A percentile compares a stretch with the other conserved stretches of the same genome.
Evolutionary conservation across 768 basidiomycete species (phyloP).

Genomic region (Tylopilus balloui): DNA sequence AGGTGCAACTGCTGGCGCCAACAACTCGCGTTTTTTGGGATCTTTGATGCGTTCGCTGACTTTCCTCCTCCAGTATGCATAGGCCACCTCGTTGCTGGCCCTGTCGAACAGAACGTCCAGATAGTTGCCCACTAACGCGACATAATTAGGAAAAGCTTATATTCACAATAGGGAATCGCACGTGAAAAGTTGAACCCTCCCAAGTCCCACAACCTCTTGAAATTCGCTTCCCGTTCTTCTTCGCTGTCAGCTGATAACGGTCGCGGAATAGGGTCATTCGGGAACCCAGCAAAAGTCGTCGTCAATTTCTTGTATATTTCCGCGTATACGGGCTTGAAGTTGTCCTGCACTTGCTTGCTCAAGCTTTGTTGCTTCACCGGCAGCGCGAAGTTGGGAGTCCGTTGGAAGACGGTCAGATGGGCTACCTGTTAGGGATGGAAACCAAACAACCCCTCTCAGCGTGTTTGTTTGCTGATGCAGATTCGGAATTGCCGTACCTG

Average conservation of each 20-base stretch:
- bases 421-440: background rate
- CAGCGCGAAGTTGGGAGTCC: conserved; percentile 12
- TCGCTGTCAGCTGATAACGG: conserved; percentile 2
- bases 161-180: background rate
- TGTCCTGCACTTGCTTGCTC: conserved; percentile 4
- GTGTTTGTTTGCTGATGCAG: background rate
- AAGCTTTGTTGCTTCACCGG: conserved; percentile 8
- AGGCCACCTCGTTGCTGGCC: background rate
- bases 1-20: conserved; percentile 11
- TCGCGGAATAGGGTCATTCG: background rate
- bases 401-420: conserved; percentile 15
- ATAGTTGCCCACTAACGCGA: conserved; percentile 11
- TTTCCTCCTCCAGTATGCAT: conserved; percentile 15
- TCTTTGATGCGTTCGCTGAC: conserved; percentile 13
- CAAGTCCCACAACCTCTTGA: conserved; percentile 8
- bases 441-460: background rate
- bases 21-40: conserved; percentile 7
- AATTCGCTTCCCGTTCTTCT: conserved; percentile 7
- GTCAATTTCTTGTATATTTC: conserved; percentile 2
- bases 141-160: background rate
- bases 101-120: background rate
- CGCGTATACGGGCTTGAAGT: conserved; percentile 12
- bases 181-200: conserved; percentile 7
- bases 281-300: background rate
- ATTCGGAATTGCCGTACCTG: conserved; percentile 1